Base-by-base conservation (phyloP, 257 asterid species). In the Jaltomata sinuosa region DNA sequence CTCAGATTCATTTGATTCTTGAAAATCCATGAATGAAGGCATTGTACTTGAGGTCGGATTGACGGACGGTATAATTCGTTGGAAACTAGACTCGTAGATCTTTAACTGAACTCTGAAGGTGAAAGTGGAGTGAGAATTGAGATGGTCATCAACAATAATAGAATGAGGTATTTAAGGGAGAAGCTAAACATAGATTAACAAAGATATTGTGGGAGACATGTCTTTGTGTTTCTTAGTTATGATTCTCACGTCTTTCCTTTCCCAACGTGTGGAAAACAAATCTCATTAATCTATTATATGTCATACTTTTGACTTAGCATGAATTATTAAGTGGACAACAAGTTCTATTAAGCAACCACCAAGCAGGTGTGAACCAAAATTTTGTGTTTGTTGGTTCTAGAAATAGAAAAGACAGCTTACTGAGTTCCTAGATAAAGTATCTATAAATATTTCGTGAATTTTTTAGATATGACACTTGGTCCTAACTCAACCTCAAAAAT, bases 1-100 rank as follows among this genome's bases (percentile, higher is more conserved):
- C 2, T 72, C 36, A 80, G 52, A 55, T 42, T 80, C 71, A 80
- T 74, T 80, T 34, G 72, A 11, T 38, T 6, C 31, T 34, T 81
- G 84, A 81, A 38, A 7, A 81, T 81, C 54, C 54, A 40, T 81
- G 57, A 47, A 81, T n/a, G 84, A 64, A 81, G 84, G 84, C 84
- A 81, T 59, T n/a, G n/a, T n/a, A n/a, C n/a, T n/a, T n/a, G n/a
- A n/a, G n/a, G n/a, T n/a, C n/a, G n/a, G n/a, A n/a, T n/a, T n/a
- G n/a, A n/a, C n/a, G n/a, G n/a, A n/a, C n/a, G n/a, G n/a, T n/a
- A n/a, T n/a, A n/a, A n/a, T n/a, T n/a, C n/a, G n/a, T n/a, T n/a
- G n/a, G n/a, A n/a, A n/a, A n/a, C n/a, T n/a, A n/a, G n/a, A n/a
- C n/a, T n/a, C n/a, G n/a, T n/a, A n/a, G n/a, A n/a, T n/a, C n/a